phyloP scores from a whole-genome alignment of 495 filamentous ascomycete genomes.

The Hyaloscypha variabilis region DNA sequence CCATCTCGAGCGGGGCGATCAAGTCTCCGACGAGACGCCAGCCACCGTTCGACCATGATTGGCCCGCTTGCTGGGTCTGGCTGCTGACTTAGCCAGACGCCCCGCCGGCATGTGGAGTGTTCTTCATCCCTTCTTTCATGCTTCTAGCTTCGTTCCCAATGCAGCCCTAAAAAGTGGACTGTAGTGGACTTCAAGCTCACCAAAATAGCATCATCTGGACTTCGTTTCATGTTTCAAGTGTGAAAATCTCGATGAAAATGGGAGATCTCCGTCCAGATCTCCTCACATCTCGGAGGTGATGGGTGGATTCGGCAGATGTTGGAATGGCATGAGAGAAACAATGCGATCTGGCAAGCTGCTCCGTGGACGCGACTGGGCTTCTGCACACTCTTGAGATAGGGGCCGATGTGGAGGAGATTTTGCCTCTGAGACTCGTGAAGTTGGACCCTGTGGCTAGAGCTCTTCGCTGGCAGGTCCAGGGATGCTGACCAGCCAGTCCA shows the following conservation, averaged over 20 bases:
- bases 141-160: conserved; percentile 15
- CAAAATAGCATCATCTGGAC: conserved; percentile 6
- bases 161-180: conserved; percentile 1
- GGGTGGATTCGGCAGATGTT: background rate
- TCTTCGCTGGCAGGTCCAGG: background rate
- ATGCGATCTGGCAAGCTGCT: background rate
- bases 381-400: background rate
- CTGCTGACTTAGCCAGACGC: conserved; percentile 7
- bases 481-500: background rate
- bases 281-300: background rate
- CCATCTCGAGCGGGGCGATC: background rate
- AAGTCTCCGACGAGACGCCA: background rate
- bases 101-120: conserved; percentile 4
- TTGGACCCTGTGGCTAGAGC: background rate
- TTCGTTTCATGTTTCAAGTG: conserved; percentile 9
- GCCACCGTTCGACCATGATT: background rate
- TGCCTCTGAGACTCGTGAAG: background rate
- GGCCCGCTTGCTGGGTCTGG: background rate
- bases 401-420: conserved; percentile 4
- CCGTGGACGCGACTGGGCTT: background rate
- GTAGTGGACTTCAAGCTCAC: conserved; percentile 5
- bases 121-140: conserved; percentile 7
- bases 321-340: background rate
- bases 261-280: background rate
- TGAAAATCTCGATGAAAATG: background rate